Percentiles rank a stretch among this genome's conserved stretches.
Evolutionary conservation across 2,329 filamentous ascomycete species (phyloP).

Genomic region (Alternaria sp.): DNA sequence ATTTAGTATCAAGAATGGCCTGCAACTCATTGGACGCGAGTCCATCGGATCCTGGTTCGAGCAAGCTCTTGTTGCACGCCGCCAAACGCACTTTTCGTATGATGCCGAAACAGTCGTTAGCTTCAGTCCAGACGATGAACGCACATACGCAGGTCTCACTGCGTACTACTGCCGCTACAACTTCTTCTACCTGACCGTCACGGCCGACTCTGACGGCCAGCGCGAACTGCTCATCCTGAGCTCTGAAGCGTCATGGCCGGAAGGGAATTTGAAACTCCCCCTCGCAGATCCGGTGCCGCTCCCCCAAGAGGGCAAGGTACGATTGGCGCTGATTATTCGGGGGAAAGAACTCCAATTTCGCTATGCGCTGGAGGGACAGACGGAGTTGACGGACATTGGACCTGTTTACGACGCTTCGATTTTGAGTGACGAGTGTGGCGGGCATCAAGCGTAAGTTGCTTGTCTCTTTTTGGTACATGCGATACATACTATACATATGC

Average conservation of each 20-base stretch:
- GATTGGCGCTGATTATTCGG: constrained; percentile 61
- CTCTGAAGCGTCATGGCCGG: constrained; percentile 66
- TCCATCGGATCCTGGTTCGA: constrained; percentile 59
- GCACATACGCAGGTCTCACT: constrained; percentile 68
- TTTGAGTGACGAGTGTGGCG: constrained; percentile 69
- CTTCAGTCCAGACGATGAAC: constrained; percentile 65
- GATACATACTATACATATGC: not conserved
- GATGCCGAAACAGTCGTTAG: constrained; percentile 66
- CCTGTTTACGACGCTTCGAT: constrained; percentile 67
- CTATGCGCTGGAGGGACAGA: constrained; percentile 61
- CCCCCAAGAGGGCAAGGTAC: constrained; percentile 64
- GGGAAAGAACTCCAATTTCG: constrained; percentile 64
- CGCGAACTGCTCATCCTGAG: constrained; percentile 66
- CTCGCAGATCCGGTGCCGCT: constrained; percentile 58
- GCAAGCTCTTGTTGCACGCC: constrained; percentile 63
- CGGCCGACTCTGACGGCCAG: constrained; percentile 63
- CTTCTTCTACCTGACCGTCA: constrained; percentile 70
- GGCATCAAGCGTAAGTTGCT: constrained; percentile 57
- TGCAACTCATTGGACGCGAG: constrained; percentile 65
- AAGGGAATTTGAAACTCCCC: constrained; percentile 58
- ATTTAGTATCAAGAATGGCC: constrained; percentile 56
- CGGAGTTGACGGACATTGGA: constrained; percentile 60
- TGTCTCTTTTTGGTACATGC: not conserved
- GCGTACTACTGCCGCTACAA: constrained; percentile 71
- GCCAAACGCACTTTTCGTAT: constrained; percentile 68